phyloP scores from a whole-genome alignment of 2,329 filamentous ascomycete species.

The Gliomastix tumulicola region DNA sequence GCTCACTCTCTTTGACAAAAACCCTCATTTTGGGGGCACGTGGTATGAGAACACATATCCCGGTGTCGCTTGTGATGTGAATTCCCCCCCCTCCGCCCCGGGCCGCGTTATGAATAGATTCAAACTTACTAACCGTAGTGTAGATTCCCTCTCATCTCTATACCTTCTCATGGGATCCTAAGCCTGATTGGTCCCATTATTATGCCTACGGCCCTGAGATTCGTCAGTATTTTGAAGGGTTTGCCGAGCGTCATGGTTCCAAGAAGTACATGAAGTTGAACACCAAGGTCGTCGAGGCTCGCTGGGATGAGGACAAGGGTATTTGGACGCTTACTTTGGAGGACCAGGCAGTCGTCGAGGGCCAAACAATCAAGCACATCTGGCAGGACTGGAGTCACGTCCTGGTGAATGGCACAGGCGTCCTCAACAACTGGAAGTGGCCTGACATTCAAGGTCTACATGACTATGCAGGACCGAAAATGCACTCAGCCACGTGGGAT shows the following conservation, averaged over 20 bases:
- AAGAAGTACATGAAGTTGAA: constrained; percentile 34
- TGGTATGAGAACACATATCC: constrained; percentile 46
- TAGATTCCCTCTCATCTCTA: constrained; percentile 48
- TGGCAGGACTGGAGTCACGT: constrained; percentile 34
- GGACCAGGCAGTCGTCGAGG: no score
- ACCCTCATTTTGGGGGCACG: constrained; percentile 35
- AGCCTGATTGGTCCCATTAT: constrained; percentile 35
- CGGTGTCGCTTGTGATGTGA: constrained; percentile 49
- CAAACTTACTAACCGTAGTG: no score
- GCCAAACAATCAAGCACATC: constrained; percentile 9
- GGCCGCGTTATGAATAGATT: no score
- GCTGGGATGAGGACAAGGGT: constrained; percentile 33
- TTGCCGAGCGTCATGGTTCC: constrained; percentile 28
- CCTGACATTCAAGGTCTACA: constrained; percentile 38
- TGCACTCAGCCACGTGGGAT: constrained; percentile 49
- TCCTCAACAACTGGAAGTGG: constrained; percentile 34
- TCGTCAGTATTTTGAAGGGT: constrained; percentile 31
- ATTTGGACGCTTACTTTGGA: constrained; percentile 24
- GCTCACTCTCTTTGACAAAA: constrained; percentile 23
- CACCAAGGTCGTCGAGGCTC: constrained; percentile 29
- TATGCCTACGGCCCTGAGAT: constrained; percentile 36
- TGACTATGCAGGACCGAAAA: constrained; percentile 35
- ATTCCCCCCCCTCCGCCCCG: no score
- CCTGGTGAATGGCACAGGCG: constrained; percentile 6
- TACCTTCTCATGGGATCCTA: constrained; percentile 52